These are phyloP conservation scores for Wallacemonas sp. DNA, from an alignment of 208 protist species.

Conservation along the genomic window DNA sequence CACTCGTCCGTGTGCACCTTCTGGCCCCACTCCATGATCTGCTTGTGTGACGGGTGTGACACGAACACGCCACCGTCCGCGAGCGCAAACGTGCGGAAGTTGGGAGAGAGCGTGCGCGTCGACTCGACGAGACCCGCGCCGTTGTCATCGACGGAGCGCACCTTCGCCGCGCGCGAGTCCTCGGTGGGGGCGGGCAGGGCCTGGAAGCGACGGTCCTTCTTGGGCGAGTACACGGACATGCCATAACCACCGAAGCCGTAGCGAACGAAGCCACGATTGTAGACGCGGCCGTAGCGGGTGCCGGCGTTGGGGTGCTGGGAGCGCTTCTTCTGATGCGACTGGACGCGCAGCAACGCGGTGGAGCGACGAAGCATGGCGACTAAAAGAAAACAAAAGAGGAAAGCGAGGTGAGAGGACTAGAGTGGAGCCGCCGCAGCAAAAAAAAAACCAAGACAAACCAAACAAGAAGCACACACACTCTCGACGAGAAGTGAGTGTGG, in stretches of 20 bases:
- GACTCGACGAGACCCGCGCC: slow-evolving; percentile 47
- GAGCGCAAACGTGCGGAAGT: slow-evolving; percentile 83
- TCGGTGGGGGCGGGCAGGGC: slow-evolving; percentile 25
- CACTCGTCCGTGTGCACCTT: slow-evolving; percentile 63
- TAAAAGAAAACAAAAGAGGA: slow-evolving; percentile 19
- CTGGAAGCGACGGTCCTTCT: slow-evolving; percentile 79
- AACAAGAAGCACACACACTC: too few species aligned
- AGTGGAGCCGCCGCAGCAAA: too few species aligned
- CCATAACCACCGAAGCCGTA: slow-evolving; percentile 91
- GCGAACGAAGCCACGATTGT: slow-evolving; percentile 85
- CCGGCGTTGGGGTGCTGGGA: slow-evolving; percentile 82
- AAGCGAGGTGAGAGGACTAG: background rate
- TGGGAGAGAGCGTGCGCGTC: slow-evolving; percentile 78
- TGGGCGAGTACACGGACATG: slow-evolving; percentile 85
- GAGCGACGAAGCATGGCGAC: slow-evolving; percentile 66
- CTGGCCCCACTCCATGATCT: slow-evolving; percentile 84
- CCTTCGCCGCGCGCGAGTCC: slow-evolving; percentile 7
- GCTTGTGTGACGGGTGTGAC: slow-evolving; percentile 75
- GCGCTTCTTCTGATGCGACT: slow-evolving; percentile 87
- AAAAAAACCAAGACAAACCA: too few species aligned
- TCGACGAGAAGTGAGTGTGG: too few species aligned
- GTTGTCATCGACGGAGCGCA: slow-evolving; percentile 34
- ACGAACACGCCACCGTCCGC: slow-evolving; percentile 81
- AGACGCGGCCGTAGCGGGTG: slow-evolving; percentile 86
- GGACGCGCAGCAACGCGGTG: slow-evolving; percentile 50